Evolutionary conservation across 768 basidiomycete genomes (phyloP).

Genomic region (Cyathus striatus): DNA sequence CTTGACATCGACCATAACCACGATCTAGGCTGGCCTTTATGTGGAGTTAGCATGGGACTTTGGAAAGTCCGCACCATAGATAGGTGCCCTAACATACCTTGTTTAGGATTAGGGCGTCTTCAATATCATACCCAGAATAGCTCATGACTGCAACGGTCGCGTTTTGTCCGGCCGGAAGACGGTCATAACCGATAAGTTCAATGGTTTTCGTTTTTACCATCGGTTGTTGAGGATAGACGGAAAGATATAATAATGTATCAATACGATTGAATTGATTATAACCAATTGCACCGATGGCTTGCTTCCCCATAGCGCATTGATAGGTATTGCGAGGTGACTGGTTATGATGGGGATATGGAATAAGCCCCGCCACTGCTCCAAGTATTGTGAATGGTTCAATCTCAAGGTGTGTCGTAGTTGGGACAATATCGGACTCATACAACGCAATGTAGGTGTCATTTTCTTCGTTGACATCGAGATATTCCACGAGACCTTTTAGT

Average conservation of each 20-base stretch:
- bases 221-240: constrained; percentile 97
- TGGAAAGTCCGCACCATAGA: not conserved
- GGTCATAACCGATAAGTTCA: constrained; percentile 94
- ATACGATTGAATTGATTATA: constrained; percentile 98
- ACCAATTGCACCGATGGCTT: constrained; percentile 97
- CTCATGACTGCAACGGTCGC: constrained; percentile 99
- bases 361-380: constrained; percentile 95
- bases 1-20: constrained; percentile 97
- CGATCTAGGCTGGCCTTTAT: constrained; percentile 88
- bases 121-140: constrained; percentile 98
- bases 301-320: constrained; percentile 99
- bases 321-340: constrained; percentile 99
- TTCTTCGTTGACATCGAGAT: constrained; percentile 98
- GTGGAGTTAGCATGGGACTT: constrained; percentile 3
- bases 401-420: constrained; percentile 89
- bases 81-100: constrained; percentile 48
- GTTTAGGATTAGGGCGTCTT: constrained; percentile 96
- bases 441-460: constrained; percentile 96
- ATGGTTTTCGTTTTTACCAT: constrained; percentile 99
- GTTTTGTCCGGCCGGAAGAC: constrained; percentile 95
- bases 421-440: constrained; percentile 83
- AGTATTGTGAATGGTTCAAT: constrained; percentile 98
- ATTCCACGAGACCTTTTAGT: constrained; percentile 88
- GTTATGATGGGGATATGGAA: constrained; percentile 99
- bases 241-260: constrained; percentile 95